phyloP scores from a whole-genome alignment of 2,329 filamentous ascomycete genomes.

The Claviceps sorghi region DNA sequence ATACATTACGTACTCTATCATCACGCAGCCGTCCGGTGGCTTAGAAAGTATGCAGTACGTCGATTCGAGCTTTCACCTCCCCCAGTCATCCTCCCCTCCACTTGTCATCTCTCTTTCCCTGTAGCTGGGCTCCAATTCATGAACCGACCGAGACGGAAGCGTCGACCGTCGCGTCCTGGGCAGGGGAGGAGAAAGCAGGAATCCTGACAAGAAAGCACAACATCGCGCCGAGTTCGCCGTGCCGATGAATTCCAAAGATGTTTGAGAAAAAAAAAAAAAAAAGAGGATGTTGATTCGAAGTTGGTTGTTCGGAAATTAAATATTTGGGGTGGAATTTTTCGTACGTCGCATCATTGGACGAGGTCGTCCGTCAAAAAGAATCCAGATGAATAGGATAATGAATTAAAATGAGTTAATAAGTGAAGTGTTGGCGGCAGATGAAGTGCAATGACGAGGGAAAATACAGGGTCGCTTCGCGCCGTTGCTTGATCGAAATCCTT shows the following conservation, averaged over 20 bases:
- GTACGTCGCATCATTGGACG: constrained; percentile 14
- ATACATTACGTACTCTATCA: constrained; percentile 27
- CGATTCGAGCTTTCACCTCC: constrained; percentile 2
- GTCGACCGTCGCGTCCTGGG: not conserved
- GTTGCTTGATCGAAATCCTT: not conserved
- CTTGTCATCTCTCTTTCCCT: constrained; percentile 1
- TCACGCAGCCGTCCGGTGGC: constrained; percentile 12
- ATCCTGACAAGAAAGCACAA: constrained; percentile 13
- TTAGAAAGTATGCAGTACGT: constrained; percentile 18
- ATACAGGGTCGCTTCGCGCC: not conserved
- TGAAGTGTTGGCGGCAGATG: not conserved
- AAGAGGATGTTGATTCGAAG: constrained; percentile 9
- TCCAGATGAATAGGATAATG: constrained; percentile 3
- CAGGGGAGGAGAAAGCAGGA: not conserved
- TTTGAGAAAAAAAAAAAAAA: constrained; percentile 9
- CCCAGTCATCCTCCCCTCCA: not conserved
- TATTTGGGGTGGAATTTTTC: constrained; percentile 6
- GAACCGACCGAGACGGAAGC: not conserved
- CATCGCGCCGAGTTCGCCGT: constrained; percentile 26
- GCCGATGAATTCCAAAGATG: constrained; percentile 27
- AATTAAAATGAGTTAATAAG: constrained; percentile 4
- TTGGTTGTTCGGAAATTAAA: constrained; percentile 18
- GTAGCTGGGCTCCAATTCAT: constrained; percentile 12
- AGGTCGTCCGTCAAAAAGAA: constrained; percentile 2
- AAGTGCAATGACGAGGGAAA: not conserved